Conservation (phyloP, 164 flowering plant species). For the Cinnamomum chago region DNA sequence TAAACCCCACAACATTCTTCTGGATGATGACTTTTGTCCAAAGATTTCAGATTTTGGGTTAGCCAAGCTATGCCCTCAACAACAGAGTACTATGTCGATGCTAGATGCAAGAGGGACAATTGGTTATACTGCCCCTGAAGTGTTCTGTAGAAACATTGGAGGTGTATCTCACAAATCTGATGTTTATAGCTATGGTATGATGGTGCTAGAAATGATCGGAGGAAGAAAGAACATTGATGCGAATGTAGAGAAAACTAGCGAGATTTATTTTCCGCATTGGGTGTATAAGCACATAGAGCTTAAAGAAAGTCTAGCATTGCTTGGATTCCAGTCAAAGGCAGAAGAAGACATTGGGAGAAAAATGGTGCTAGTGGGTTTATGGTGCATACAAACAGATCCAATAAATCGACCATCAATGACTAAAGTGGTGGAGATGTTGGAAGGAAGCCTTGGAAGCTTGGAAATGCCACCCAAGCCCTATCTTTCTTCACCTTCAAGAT, state of each 20-base stretch:
- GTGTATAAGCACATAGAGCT: not conserved
- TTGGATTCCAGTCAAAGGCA: not conserved
- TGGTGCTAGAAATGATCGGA: slow-evolving; percentile 6
- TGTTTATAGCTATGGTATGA: slow-evolving; percentile 13
- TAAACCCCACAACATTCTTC: slow-evolving; percentile 9
- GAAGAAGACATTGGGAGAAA: slow-evolving; percentile 1
- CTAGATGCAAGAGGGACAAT: slow-evolving; percentile 4
- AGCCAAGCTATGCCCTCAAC: not conserved
- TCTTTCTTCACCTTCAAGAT: not conserved
- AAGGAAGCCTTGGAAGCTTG: not conserved
- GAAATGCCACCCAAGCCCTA: slow-evolving; percentile 5
- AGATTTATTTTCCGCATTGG: slow-evolving; percentile 7
- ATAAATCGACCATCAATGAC: not conserved
- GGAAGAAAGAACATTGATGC: not conserved
- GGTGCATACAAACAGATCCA: slow-evolving; percentile 8
- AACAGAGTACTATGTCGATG: not conserved
- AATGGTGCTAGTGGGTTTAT: slow-evolving; percentile 2
- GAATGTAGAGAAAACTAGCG: not conserved
- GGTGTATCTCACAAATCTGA: slow-evolving; percentile 2
- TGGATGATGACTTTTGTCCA: slow-evolving; percentile 4
- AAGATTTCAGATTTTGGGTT: slow-evolving; percentile 12
- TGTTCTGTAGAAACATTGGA: slow-evolving; percentile 1
- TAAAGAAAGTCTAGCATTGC: not conserved
- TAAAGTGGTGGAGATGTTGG: slow-evolving; percentile 7
- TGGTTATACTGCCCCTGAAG: slow-evolving; percentile 13